Evolutionary conservation across 805 yeast genomes (phyloP), one percentile per base, ranked within the genome.

Genomic region (Barnettozyma populi): DNA sequence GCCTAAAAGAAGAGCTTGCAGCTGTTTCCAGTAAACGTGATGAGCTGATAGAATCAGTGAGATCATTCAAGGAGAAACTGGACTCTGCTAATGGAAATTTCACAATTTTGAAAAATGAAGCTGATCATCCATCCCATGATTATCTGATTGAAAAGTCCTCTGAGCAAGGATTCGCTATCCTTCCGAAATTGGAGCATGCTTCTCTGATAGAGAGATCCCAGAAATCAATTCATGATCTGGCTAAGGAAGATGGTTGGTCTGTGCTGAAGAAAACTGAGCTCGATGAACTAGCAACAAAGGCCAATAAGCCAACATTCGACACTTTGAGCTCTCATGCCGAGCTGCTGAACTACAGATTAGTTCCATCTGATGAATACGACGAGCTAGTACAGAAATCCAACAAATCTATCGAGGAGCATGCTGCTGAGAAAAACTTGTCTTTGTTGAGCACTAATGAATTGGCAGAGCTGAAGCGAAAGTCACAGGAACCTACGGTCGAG

Each of bases 81-180:
- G 49, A 47, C 11, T 31, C 48, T 5, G 48, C 52, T 7, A 39
- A 41, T 19, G 52, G 51, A 7, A 51, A 54, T 29, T 36, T 57
- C 6, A 41, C 49, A 6, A 34, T 45, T 1, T 29, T 52, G 47
- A 52, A 54, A 24, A 19, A 21, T 10, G 45, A 46, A 43, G n/a
- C 59, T 11, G 57, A 54, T 5, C 48, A 52, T 10, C 78, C 79
- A 5, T 57, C 67, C 11, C 52, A 58, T 14, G 68, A 60, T 5
- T 60, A 58, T 41, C 47, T 69, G 27, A 49, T 47, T 20, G 53
- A 55, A 9, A 63, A 63, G 38, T 66, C 74, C 5, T 29, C 46
- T 9, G 46, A 42, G 8, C 61, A 54, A 45, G 67, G 69, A 6
- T 51, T 61, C 18, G 56, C 56, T 18, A 52, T 62, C 44, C 49